Evolutionary conservation across 2,329 filamentous ascomycete genomes (phyloP), one percentile per base, ranked within the genome.

Genomic region (Talaromyces sp.): DNA sequence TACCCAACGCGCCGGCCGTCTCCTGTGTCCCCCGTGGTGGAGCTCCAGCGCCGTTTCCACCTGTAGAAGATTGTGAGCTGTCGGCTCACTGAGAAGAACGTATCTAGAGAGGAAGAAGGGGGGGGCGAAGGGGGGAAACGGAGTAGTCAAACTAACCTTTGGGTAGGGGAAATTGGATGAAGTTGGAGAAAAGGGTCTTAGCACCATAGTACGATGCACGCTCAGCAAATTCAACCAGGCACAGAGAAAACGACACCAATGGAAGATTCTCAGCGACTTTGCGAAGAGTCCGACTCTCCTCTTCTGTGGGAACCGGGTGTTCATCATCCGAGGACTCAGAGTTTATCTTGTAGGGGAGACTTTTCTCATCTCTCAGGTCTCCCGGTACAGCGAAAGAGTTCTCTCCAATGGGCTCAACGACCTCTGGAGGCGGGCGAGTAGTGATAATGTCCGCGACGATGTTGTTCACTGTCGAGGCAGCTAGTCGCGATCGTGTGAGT

Each of bases 151-250:
- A 46, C 59, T 32, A 24, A 68, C 77, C 80, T 1, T 70, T 62
- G 1, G 85, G 86, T 3, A 88, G 68, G 2, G 82, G 80, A 10
- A 82, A 81, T 65, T 88, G 83, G 67, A 88, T 81, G 66, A 81
- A 88, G 69, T 88, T 88, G 63, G 77, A 78, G 69, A 86, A 85
- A 7, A 82, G 72, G 0, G 79, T 80, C 62, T 81, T 77, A 5
- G 80, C 76, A 61, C 81, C 81, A 63, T 84, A 84, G 75, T 81
- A 85, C 59, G 82, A 80, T 73, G 85, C 85, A 58, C 83, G 81
- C 69, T 85, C 83, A 61, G 78, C 75, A 56, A 85, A 71, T 67
- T 85, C 83, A 51, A 85, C 81, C 12, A 83, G 64, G 31, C 82
- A 82, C 29, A 85, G 81, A 56, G 85, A 73, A 74, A 80, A 85